A percentile compares a stretch with the other conserved stretches of the same genome.
These are phyloP conservation scores for Dalbergia oliveri DNA, from an alignment of 306 rosid species.

Conservation along the genomic window DNA sequence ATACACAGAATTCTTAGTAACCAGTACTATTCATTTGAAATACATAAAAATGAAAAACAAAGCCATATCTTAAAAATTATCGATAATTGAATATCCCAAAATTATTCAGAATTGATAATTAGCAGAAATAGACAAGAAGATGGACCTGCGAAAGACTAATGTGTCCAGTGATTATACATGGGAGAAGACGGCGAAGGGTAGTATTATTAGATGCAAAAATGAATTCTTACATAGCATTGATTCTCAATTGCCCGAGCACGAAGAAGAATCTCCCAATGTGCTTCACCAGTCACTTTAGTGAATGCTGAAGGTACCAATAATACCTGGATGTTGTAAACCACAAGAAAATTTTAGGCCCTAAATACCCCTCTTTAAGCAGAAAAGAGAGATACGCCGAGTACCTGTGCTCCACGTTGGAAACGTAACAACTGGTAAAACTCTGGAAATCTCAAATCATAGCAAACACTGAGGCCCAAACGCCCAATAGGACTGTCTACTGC, in stretches of 20 bases:
- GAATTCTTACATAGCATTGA: constrained; percentile 82
- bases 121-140: neutral
- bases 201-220: constrained; percentile 33
- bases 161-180: neutral
- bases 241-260: constrained; percentile 96
- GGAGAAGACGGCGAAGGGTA: constrained; percentile 11
- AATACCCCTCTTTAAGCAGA: constrained; percentile 36
- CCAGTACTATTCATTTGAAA: constrained; percentile 24
- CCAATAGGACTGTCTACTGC: constrained; percentile 91
- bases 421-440: constrained; percentile 84
- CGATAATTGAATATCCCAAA: neutral
- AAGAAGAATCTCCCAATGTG: constrained; percentile 98
- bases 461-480: constrained; percentile 86
- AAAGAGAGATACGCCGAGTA: constrained; percentile 37
- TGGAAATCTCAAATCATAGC: constrained; percentile 98
- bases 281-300: constrained; percentile 88
- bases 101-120: constrained; percentile 12
- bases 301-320: constrained; percentile 91
- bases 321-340: constrained; percentile 58
- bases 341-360: constrained; percentile 35
- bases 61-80: constrained; percentile 4
- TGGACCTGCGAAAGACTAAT: constrained; percentile 1
- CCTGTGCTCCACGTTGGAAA: constrained; percentile 87
- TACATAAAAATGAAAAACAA: constrained; percentile 12
- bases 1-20: neutral